phyloP scores from a whole-genome alignment of 2,329 filamentous ascomycete species.

The Phialophora macrospora region DNA sequence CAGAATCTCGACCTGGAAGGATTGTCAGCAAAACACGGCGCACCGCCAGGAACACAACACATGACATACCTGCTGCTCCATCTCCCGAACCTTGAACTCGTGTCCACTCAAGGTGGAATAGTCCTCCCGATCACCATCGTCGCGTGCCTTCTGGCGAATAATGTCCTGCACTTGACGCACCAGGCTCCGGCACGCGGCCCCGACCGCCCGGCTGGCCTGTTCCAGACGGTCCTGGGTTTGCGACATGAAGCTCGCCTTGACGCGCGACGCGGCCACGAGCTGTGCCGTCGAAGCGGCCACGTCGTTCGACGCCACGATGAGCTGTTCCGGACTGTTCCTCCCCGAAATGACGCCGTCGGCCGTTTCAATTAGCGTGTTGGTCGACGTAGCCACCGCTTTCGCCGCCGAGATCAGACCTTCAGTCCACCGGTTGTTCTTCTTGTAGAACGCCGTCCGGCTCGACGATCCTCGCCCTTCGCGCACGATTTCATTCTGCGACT shows the following conservation, averaged over 20 bases:
- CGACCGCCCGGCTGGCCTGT: constrained; percentile 89
- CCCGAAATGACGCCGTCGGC: constrained; percentile 92
- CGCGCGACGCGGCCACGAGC: constrained; percentile 89
- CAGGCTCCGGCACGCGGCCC: constrained; percentile 80
- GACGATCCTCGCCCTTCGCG: constrained; percentile 86
- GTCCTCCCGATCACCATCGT: constrained; percentile 79
- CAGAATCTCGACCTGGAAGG: constrained; percentile 84
- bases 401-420: constrained; percentile 96
- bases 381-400: constrained; percentile 91
- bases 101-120: constrained; percentile 86
- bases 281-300: constrained; percentile 96
- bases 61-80: constrained; percentile 92
- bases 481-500: constrained; percentile 94
- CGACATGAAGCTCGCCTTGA: constrained; percentile 98
- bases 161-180: constrained; percentile 94
- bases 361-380: constrained; percentile 96
- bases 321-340: constrained; percentile 91
- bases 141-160: constrained; percentile 82
- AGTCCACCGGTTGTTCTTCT: constrained; percentile 99
- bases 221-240: constrained; percentile 93
- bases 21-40: not conserved
- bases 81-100: constrained; percentile 98
- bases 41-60: constrained; percentile 18
- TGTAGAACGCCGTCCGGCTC: constrained; percentile 94
- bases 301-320: constrained; percentile 97